These are phyloP conservation scores for Pseudevernia furfuracea DNA, from an alignment of 495 filamentous ascomycete genomes.

Conservation along the genomic window DNA sequence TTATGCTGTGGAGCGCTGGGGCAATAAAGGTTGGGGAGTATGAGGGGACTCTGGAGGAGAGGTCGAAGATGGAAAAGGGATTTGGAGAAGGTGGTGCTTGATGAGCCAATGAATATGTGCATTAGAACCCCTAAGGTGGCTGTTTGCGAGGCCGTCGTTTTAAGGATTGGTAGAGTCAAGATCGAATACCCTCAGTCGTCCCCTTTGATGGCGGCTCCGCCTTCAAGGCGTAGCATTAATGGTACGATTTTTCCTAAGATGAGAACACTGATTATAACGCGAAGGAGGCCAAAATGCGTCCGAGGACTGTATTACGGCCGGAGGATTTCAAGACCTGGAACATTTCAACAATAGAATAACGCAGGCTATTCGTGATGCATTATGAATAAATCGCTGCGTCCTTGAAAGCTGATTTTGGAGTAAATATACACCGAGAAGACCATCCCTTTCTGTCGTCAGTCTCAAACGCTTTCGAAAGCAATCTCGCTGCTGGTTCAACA, in stretches of 20 bases:
- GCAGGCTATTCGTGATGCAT: neutral
- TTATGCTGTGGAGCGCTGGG: slow-evolving; percentile 60
- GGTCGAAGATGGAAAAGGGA: slow-evolving; percentile 6
- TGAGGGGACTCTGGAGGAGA: slow-evolving; percentile 36
- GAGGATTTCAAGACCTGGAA: neutral
- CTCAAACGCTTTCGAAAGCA: neutral
- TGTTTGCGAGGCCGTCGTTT: neutral
- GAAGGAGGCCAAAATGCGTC: neutral
- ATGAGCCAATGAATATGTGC: neutral
- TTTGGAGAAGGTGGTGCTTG: neutral
- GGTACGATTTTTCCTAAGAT: neutral
- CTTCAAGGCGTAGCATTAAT: too few relatives aligned
- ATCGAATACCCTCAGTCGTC: neutral
- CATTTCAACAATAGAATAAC: neutral
- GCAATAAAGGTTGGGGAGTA: slow-evolving; percentile 57
- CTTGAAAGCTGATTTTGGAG: neutral
- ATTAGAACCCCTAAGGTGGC: neutral
- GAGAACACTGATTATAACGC: neutral
- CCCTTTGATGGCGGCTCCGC: neutral
- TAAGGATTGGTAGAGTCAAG: neutral
- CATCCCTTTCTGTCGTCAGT: neutral
- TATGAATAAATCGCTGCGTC: neutral
- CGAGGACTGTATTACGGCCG: neutral
- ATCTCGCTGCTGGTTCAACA: neutral
- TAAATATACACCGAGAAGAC: neutral